A percentile compares a stretch with the other conserved stretches of the same genome.
phyloP scores from a whole-genome alignment of 805 yeast genomes.

The Lachancea quebecensis region DNA sequence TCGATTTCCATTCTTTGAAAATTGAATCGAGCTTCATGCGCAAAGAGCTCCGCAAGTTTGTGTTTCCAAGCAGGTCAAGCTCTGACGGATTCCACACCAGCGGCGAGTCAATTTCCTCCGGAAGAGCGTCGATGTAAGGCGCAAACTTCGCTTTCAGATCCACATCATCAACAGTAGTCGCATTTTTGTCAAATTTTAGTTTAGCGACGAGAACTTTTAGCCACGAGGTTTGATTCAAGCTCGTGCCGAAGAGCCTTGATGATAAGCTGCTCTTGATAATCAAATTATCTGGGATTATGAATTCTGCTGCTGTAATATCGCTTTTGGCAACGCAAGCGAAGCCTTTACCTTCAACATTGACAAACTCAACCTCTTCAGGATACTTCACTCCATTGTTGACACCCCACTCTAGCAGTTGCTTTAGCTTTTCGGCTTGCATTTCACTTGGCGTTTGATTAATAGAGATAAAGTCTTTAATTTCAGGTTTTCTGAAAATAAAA shows the following conservation, averaged over 20 bases:
- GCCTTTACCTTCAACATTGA: slow-evolving; percentile 31
- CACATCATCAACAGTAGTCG: slow-evolving; percentile 7
- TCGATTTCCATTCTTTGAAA: slow-evolving; percentile 54
- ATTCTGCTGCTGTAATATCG: slow-evolving; percentile 21
- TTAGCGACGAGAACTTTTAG: slow-evolving; percentile 37
- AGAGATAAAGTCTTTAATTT: no score
- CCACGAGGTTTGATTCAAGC: slow-evolving; percentile 28
- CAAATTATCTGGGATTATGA: slow-evolving; percentile 27
- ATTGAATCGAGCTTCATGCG: slow-evolving; percentile 40
- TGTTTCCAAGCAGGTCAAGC: slow-evolving; percentile 46
- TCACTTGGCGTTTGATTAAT: no score
- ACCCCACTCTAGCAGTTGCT: slow-evolving; percentile 34
- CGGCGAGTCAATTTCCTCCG: slow-evolving; percentile 46
- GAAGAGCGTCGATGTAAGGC: slow-evolving; percentile 48
- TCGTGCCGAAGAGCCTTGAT: slow-evolving; percentile 17
- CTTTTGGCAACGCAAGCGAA: slow-evolving; percentile 27
- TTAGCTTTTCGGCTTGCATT: background rate
- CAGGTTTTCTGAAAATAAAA: no score
- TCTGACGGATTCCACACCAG: slow-evolving; percentile 56
- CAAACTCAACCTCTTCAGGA: slow-evolving; percentile 33
- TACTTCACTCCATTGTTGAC: slow-evolving; percentile 31
- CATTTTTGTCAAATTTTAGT: slow-evolving; percentile 32
- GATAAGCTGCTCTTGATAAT: slow-evolving; percentile 27
- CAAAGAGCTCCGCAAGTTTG: slow-evolving; percentile 56
- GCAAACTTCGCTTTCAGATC: slow-evolving; percentile 28